Base-by-base conservation (phyloP, 352 stramenopile species). In the Pelagophyceae sp. region DNA sequence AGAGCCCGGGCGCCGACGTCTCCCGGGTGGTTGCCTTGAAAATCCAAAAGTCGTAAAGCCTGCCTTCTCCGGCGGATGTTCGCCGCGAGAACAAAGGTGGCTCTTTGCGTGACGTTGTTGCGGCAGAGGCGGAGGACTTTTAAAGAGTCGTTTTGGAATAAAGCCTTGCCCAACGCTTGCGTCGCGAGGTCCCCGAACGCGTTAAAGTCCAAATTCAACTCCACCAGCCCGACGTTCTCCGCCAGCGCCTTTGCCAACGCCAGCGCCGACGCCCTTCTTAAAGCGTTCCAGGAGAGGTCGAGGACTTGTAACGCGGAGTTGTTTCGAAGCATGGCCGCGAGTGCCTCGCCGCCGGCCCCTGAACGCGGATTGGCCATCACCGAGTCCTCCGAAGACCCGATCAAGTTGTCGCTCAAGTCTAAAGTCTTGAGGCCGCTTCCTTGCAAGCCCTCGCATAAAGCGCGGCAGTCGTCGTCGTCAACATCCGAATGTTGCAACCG, bases 211-310 rank as follows among this genome's bases (percentile, higher is more conserved):
- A 83, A 38, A 65, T 81, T 76, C 20, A 83, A 1, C 3, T 54
- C 31, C 20, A 37, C 32, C 27, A 83, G 33, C 38, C 35, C 25
- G 35, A 32, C 33, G 60, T 83, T 83, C 2, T 81, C 51, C 37
- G 50, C n/a, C 19, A 83, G 32, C 27, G 80, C 50, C 15, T 0
- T 0, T 2, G 64, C 77, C 17, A 83, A 29, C 0, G 74, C 71
- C 0, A 37, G 5, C n/a, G 78, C 80, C 32, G 77, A 80, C 51
- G 33, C n/a, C 0, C 37, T 35, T 0, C 71, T 60, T 29, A 83
- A 67, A 1, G 67, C 32, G 77, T 83, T 83, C 69, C 78, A 83
- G 54, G n/a, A 75, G 33, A 83, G 63, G 72, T 83, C 78, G 11
- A 83, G 33, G 33, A 69, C 1, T 1, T 25, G 76, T 2, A 83